Percentiles rank a stretch among this genome's conserved stretches.
phyloP scores from a whole-genome alignment of 257 asterid genomes.

The Pogostemon cablin region DNA sequence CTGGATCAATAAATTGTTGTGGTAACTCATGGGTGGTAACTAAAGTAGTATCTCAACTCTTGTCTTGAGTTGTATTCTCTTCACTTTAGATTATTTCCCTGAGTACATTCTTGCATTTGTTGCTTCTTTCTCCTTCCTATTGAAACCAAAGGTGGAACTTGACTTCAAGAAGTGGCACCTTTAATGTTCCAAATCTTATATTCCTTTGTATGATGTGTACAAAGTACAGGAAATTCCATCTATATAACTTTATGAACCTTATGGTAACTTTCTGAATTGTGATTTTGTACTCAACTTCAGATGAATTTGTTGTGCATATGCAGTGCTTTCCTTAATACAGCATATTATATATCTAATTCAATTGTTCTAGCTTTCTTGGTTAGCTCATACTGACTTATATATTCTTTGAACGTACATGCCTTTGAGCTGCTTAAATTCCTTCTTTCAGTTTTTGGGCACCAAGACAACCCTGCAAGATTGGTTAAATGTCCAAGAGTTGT shows the following conservation, averaged over 20 bases:
- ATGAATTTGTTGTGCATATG: constrained; percentile 10
- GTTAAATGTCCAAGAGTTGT: constrained; percentile 72
- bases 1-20: not conserved
- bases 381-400: not conserved
- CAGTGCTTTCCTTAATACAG: not conserved
- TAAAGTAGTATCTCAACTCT: not conserved
- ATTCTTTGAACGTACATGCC: constrained; percentile 9
- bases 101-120: constrained; percentile 25
- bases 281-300: constrained; percentile 22
- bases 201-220: constrained; percentile 11
- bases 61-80: constrained; percentile 1
- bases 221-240: not conserved
- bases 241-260: not conserved
- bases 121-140: constrained; percentile 14
- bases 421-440: constrained; percentile 22
- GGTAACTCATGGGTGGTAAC: constrained; percentile 15
- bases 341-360: not conserved
- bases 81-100: not conserved
- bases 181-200: not conserved
- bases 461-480: constrained; percentile 77
- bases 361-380: constrained; percentile 3
- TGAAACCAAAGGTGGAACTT: constrained; percentile 17
- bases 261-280: constrained; percentile 22
- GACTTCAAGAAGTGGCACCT: not conserved
- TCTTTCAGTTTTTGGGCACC: constrained; percentile 77